These are phyloP conservation scores for Trichoderma citrinoviride DNA, from an alignment of 2,329 filamentous ascomycete species.

Conservation along the genomic window DNA sequence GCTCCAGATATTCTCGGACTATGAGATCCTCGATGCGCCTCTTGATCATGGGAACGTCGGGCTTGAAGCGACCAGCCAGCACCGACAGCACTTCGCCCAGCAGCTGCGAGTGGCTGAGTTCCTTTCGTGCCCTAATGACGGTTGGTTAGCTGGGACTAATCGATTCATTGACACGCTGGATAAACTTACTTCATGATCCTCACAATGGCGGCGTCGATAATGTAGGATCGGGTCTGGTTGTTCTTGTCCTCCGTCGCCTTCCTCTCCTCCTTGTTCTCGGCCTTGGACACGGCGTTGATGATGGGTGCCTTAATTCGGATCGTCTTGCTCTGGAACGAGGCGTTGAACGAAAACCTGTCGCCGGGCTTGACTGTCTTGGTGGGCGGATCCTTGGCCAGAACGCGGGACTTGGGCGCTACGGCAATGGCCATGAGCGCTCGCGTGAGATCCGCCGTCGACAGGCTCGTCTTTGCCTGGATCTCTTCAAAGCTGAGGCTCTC, in stretches of 20 bases:
- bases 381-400: constrained; percentile 77
- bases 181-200: constrained; percentile 76
- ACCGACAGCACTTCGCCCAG: constrained; percentile 71
- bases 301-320: constrained; percentile 88
- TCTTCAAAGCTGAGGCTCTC: constrained; percentile 64
- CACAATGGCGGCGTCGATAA: constrained; percentile 74
- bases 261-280: constrained; percentile 70
- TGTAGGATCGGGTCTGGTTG: constrained; percentile 66
- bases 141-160: constrained; percentile 31
- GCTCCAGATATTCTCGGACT: constrained; percentile 73
- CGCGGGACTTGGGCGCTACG: constrained; percentile 76
- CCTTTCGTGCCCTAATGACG: constrained; percentile 64
- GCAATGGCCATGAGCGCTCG: constrained; percentile 79
- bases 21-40: constrained; percentile 77
- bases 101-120: constrained; percentile 66
- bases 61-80: constrained; percentile 67
- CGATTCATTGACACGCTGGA: not conserved
- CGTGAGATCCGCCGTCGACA: constrained; percentile 69
- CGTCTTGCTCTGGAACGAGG: constrained; percentile 75
- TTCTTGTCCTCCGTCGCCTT: constrained; percentile 74
- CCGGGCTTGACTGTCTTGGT: constrained; percentile 72
- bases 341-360: constrained; percentile 81
- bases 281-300: constrained; percentile 76
- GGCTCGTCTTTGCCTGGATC: constrained; percentile 78
- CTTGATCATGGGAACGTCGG: constrained; percentile 75